Conservation (phyloP, 2,329 filamentous ascomycete genomes). For the Aaosphaeria pasadenensis region DNA sequence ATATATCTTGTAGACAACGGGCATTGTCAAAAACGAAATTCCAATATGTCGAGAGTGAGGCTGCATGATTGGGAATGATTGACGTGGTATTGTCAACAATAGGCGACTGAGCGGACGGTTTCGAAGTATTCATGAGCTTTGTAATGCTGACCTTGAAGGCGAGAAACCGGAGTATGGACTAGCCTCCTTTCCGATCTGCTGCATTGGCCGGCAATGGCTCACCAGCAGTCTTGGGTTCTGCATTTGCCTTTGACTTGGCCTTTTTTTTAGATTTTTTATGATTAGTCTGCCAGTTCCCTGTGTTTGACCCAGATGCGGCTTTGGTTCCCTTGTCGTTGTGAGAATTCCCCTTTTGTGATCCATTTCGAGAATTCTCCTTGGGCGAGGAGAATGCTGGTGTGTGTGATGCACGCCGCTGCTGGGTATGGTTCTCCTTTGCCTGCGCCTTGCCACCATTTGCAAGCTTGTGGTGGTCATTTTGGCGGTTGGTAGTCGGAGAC, state of each 20-base stretch:
- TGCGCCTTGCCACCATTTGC: conserved; percentile 27
- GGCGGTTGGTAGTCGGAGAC: conserved; percentile 60
- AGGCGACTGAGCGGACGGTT: too few relatives aligned
- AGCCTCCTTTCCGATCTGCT: conserved; percentile 47
- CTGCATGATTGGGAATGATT: too few relatives aligned
- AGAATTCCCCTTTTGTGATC: conserved; percentile 19
- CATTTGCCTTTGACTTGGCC: conserved; percentile 26
- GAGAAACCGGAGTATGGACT: conserved; percentile 1
- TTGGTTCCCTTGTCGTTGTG: conserved; percentile 19
- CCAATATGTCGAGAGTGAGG: too few relatives aligned
- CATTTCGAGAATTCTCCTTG: conserved; percentile 21
- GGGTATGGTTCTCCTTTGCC: conserved; percentile 18
- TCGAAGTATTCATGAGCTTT: too few relatives aligned
- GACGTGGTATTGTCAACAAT: too few relatives aligned
- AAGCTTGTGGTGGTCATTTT: conserved; percentile 24
- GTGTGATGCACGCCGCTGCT: conserved; percentile 25
- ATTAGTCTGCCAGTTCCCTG: conserved; percentile 16
- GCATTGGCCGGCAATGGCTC: conserved; percentile 44
- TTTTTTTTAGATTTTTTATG: conserved; percentile 25
- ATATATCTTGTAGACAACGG: too few relatives aligned
- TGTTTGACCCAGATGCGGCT: background rate
- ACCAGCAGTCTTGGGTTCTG: conserved; percentile 31
- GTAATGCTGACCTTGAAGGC: too few relatives aligned
- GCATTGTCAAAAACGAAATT: too few relatives aligned
- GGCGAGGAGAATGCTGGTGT: conserved; percentile 12